Percentiles rank a stretch among this genome's conserved stretches.
Conservation (phyloP, 768 basidiomycete species). For the Mycena filopes region DNA sequence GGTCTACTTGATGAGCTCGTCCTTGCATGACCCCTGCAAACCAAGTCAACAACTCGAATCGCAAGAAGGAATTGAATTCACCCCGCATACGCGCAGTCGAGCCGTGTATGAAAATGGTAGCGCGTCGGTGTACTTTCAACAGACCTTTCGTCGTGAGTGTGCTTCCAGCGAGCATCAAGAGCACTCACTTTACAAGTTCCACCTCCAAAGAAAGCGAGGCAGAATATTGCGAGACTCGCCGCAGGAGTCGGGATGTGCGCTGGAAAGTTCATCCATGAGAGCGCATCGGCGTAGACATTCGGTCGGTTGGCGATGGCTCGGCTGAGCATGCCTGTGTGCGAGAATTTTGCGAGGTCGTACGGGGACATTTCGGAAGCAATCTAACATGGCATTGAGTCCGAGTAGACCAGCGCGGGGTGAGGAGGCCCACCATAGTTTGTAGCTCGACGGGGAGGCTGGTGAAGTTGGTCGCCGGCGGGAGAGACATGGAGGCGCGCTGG, state of each 20-base stretch:
- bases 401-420: too few relatives aligned
- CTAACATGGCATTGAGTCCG: not conserved
- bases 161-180: not conserved
- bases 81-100: not conserved
- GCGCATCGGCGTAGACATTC: not conserved
- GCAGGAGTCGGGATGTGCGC: constrained; percentile 7
- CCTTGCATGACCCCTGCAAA: not conserved
- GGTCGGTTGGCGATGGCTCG: not conserved
- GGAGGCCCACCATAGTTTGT: too few relatives aligned
- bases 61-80: not conserved
- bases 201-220: constrained; percentile 2
- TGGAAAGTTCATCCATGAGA: not conserved
- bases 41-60: not conserved
- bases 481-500: too few relatives aligned
- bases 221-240: constrained; percentile 1
- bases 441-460: too few relatives aligned
- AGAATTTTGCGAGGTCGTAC: not conserved
- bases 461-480: too few relatives aligned
- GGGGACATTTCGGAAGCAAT: constrained; percentile 5
- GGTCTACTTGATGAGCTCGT: constrained; percentile 3
- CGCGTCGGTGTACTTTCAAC: constrained; percentile 4
- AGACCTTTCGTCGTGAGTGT: not conserved
- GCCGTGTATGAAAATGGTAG: constrained; percentile 1
- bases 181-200: not conserved
- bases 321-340: not conserved